Percentiles rank a stretch among this genome's conserved stretches.
phyloP scores from a whole-genome alignment of 2,329 filamentous ascomycete genomes.

The Fusarium papillatum region DNA sequence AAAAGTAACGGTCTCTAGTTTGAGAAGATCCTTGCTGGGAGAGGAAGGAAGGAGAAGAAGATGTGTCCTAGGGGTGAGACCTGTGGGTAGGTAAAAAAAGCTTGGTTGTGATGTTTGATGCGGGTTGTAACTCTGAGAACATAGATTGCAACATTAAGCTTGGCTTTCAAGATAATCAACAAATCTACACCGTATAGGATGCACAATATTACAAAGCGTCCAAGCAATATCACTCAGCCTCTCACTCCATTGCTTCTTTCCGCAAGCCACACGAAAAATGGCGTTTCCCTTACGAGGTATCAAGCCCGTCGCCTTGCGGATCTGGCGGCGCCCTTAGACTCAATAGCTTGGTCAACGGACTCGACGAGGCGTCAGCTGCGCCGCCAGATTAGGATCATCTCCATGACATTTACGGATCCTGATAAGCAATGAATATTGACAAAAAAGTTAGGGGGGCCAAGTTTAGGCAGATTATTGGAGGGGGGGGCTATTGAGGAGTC shows the following conservation, averaged over 20 bases:
- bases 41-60: not conserved
- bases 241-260: not conserved
- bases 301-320: not conserved
- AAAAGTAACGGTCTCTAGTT: not conserved
- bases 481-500: not conserved
- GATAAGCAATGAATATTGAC: not conserved
- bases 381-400: not conserved
- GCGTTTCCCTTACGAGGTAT: not conserved
- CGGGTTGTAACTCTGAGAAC: not conserved
- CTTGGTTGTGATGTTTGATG: not conserved
- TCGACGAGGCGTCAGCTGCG: not conserved
- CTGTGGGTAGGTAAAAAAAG: not conserved
- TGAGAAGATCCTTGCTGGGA: not conserved
- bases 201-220: not conserved
- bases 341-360: not conserved
- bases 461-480: not conserved
- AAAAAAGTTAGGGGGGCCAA: not conserved
- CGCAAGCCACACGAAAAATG: not conserved
- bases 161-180: not conserved
- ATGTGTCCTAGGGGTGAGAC: not conserved
- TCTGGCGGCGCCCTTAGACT: conserved; percentile 2
- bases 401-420: not conserved
- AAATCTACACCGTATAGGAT: not conserved
- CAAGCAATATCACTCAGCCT: not conserved
- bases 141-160: not conserved